A percentile compares a stretch with the other conserved stretches of the same genome.
Evolutionary conservation across 441 rosid species (phyloP).

Genomic region (Flueggea neowawraea): DNA sequence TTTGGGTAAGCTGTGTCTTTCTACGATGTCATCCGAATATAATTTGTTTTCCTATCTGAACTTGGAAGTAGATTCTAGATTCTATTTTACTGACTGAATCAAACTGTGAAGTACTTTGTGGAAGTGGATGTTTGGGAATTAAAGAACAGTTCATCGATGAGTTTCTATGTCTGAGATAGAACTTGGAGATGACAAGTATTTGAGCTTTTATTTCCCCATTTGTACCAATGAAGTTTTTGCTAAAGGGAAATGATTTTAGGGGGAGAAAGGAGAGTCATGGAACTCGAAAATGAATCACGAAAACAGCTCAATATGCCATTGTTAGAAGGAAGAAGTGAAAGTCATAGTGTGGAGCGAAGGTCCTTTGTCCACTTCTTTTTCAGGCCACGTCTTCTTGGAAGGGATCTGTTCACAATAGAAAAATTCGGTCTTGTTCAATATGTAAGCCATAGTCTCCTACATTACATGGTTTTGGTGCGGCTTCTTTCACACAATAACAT

Average conservation of each 20-base stretch:
- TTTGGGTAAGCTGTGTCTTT: constrained; percentile 52
- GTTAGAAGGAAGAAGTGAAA: constrained; percentile 32
- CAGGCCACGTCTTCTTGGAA: constrained; percentile 57
- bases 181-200: background rate
- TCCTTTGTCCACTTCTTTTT: constrained; percentile 55
- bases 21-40: background rate
- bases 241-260: constrained; percentile 33
- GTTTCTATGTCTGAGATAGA: background rate
- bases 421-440: constrained; percentile 87
- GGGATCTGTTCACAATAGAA: constrained; percentile 56
- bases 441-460: constrained; percentile 37
- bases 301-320: constrained; percentile 37
- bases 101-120: no score
- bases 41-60: no score
- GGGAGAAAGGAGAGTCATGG: constrained; percentile 64
- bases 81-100: no score
- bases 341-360: constrained; percentile 19
- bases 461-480: background rate
- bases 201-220: constrained; percentile 1
- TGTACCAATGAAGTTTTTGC: background rate
- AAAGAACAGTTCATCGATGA: no score
- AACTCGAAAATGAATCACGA: constrained; percentile 50
- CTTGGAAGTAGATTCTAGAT: no score
- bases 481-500: constrained; percentile 6
- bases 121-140: no score